Percentiles rank a stretch among this genome's conserved stretches.
Conservation (phyloP, 2,329 filamentous ascomycete species). For the Colletotrichum sp. region DNA sequence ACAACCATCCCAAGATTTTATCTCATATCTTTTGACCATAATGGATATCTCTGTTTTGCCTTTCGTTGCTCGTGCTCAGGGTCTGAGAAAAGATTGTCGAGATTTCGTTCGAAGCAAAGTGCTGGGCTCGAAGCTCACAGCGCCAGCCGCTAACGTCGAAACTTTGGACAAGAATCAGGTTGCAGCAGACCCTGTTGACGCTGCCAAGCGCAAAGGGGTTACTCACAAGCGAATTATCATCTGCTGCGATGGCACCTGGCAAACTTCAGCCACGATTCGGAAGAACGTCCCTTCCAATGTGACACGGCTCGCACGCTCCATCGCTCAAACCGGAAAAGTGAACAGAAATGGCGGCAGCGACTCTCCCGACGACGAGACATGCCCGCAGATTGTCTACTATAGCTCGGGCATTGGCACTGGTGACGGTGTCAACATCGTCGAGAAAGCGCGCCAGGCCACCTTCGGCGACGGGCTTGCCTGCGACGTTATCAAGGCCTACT, state of each 20-base stretch:
- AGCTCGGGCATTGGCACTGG: background rate
- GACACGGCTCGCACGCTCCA: background rate
- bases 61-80: no score
- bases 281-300: slow-evolving; percentile 5
- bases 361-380: no score
- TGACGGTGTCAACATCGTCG: background rate
- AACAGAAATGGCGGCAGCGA: no score
- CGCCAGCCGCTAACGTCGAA: no score
- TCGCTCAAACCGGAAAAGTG: no score
- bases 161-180: background rate
- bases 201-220: accelerated
- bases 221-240: slow-evolving; percentile 10
- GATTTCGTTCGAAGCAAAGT: no score
- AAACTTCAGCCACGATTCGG: background rate
- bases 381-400: background rate
- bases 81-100: no score
- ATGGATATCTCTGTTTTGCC: no score
- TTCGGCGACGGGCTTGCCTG: background rate
- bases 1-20: no score
- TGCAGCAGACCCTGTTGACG: accelerated
- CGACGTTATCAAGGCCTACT: slow-evolving; percentile 36
- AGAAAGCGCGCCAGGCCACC: background rate
- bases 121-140: no score
- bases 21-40: no score
- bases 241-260: slow-evolving; percentile 17